A percentile compares a stretch with the other conserved stretches of the same genome.
Evolutionary conservation across 1,284 basidiomycete genomes (phyloP).

Genomic region (Cutaneotrichosporon curvatum): DNA sequence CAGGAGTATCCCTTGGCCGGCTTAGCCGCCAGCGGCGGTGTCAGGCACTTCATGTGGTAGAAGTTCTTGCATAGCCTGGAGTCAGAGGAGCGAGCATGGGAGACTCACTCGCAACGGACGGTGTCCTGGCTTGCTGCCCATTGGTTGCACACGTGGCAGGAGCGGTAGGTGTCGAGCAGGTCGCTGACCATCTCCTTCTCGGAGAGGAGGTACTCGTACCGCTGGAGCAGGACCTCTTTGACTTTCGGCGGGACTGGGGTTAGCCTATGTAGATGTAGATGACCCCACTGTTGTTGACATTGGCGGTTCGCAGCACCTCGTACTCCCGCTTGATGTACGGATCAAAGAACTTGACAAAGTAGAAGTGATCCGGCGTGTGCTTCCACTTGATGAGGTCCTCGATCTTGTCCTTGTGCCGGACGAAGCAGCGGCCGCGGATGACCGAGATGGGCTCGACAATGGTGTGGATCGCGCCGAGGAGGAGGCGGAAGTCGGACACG

Average conservation of each 20-base stretch:
- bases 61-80: constrained; percentile 70
- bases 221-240: constrained; percentile 62
- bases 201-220: constrained; percentile 91
- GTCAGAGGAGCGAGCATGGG: not conserved
- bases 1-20: constrained; percentile 95
- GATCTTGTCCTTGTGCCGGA: constrained; percentile 89
- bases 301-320: constrained; percentile 81
- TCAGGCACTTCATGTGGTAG: constrained; percentile 93
- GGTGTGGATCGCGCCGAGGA: constrained; percentile 90
- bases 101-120: constrained; percentile 70
- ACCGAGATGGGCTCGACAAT: constrained; percentile 88
- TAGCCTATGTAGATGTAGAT: constrained; percentile 6
- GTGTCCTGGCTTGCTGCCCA: constrained; percentile 76
- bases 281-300: constrained; percentile 77
- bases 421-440: constrained; percentile 83
- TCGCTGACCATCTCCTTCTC: constrained; percentile 89
- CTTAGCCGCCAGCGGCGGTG: constrained; percentile 87
- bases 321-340: constrained; percentile 98
- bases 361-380: constrained; percentile 87
- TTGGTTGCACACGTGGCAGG: constrained; percentile 74
- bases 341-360: constrained; percentile 88
- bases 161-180: constrained; percentile 75
- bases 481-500: constrained; percentile 74
- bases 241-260: constrained; percentile 68
- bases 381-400: constrained; percentile 92